Evolutionary conservation across 202 grass and related monocot species (phyloP).

Genomic region (Miscanthus sacchariflorus): DNA sequence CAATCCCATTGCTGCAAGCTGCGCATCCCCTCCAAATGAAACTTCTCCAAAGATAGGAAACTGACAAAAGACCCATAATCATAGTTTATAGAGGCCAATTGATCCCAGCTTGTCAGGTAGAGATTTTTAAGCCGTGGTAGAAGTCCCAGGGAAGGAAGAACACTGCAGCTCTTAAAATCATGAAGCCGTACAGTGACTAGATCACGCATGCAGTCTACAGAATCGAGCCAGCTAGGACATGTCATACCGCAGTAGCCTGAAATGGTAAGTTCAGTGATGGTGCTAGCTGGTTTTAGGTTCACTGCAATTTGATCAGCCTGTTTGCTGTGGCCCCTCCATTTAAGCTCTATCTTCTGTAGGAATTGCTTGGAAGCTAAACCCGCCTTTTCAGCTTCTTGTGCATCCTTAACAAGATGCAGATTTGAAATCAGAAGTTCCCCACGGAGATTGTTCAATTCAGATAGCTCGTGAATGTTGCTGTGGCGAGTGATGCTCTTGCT

Average conservation of each 20-base stretch:
- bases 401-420: conserved; percentile 48
- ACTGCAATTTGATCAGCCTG: background rate
- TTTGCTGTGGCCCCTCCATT: conserved; percentile 18
- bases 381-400: conserved; percentile 45
- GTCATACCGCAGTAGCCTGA: conserved; percentile 14
- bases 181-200: conserved; percentile 32
- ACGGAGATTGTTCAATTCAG: conserved; percentile 31
- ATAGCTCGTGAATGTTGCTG: too few species aligned
- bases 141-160: conserved; percentile 45
- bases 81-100: conserved; percentile 27
- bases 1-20: conserved; percentile 42
- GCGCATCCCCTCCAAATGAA: conserved; percentile 50
- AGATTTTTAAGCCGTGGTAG: conserved; percentile 44
- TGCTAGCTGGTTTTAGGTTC: conserved; percentile 41
- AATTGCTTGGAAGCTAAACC: conserved; percentile 37
- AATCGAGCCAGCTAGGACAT: conserved; percentile 49
- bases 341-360: conserved; percentile 50
- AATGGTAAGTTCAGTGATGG: conserved; percentile 44
- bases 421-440: conserved; percentile 55
- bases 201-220: conserved; percentile 4
- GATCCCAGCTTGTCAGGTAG: conserved; percentile 39
- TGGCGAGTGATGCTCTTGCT: background rate
- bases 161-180: conserved; percentile 19
- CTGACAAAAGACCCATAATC: background rate
- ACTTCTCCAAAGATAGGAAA: conserved; percentile 46